Percentiles rank a stretch among this genome's conserved stretches.
These are phyloP conservation scores for Scutellaria baicalensis DNA, from an alignment of 257 asterid genomes.

Conservation along the genomic window DNA sequence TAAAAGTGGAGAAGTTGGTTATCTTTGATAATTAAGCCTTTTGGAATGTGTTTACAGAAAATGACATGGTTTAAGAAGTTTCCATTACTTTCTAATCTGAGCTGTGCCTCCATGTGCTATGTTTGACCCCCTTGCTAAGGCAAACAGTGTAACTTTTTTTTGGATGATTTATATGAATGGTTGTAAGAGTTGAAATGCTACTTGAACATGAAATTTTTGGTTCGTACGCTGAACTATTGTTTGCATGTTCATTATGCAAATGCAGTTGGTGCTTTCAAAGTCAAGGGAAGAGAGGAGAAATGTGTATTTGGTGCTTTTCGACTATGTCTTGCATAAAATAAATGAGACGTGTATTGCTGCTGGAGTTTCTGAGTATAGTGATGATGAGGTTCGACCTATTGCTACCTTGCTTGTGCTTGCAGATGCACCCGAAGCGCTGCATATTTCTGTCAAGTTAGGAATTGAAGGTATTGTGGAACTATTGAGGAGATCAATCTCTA, in stretches of 20 bases:
- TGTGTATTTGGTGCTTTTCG: conserved; percentile 92
- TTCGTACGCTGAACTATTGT: conserved; percentile 3
- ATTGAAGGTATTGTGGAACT: conserved; percentile 87
- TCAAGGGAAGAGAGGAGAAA: conserved; percentile 91
- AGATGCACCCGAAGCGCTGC: conserved; percentile 95
- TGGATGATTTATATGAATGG: not conserved
- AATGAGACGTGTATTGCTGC: conserved; percentile 68
- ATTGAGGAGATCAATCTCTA: conserved; percentile 76
- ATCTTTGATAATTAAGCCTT: not conserved
- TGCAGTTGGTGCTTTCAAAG: conserved; percentile 84
- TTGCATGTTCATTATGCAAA: conserved; percentile 21
- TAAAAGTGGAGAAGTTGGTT: not conserved
- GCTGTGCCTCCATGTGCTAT: conserved; percentile 1
- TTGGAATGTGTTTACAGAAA: not conserved
- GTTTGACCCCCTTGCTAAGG: not conserved
- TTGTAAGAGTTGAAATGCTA: not conserved
- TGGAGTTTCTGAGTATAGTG: conserved; percentile 88
- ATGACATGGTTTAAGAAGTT: not conserved
- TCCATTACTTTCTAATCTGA: not conserved
- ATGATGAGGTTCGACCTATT: conserved; percentile 91
- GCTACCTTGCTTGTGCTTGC: conserved; percentile 92
- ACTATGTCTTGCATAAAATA: conserved; percentile 84
- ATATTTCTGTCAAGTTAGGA: conserved; percentile 88
- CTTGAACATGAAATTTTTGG: not conserved
- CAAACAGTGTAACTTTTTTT: not conserved